Evolutionary conservation across 2,329 filamentous ascomycete genomes (phyloP), one percentile per base, ranked within the genome.

Genomic region (Curvularia lunata): DNA sequence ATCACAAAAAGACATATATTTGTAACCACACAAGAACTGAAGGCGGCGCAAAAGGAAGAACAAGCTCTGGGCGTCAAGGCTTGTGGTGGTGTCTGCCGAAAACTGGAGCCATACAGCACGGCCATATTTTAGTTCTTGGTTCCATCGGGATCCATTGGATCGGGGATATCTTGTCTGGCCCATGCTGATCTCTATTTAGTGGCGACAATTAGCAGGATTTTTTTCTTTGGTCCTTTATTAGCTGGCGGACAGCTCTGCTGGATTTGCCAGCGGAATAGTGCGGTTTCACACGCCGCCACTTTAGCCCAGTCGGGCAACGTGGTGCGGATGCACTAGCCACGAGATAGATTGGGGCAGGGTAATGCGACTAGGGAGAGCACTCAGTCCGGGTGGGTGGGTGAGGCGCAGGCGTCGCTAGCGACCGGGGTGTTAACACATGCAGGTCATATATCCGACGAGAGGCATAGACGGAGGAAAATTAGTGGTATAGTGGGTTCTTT

Each of bases 331-430:
- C 41, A 21, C 48, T 46, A 56, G 54, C 54, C 49, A 53, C 54
- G 49, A 46, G 38, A 46, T 58, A 28, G 51, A 58, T 54, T 58
- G 55, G 27, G 45, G 46, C 28, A 30, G 34, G 19, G 30, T 55
- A 28, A 37, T 56, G 53, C 53, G 48, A 46, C 53, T 41, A 46
- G 41, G 41, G 41, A 18, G 16, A 37, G 12, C 16, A 23, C 45
- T 37, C 32, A 41, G 38, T 28, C 52, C 45, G 41, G 40, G 32
- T 18, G 28, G 43, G 34, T 41, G 52, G 47, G 40, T 42, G 40
- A 42, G 40, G 40, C 21, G 40, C 40, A 32, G 42, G 43, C 43
- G 12, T 30, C 38, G 53, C 18, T 37, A 18, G 16, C 7, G 16
- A 37, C 34, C 3, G 16, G 34, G 34, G 34, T 37, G 34, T 37